These are phyloP conservation scores for Aspergillus tanneri DNA, from an alignment of 2,329 filamentous ascomycete species.

Conservation along the genomic window DNA sequence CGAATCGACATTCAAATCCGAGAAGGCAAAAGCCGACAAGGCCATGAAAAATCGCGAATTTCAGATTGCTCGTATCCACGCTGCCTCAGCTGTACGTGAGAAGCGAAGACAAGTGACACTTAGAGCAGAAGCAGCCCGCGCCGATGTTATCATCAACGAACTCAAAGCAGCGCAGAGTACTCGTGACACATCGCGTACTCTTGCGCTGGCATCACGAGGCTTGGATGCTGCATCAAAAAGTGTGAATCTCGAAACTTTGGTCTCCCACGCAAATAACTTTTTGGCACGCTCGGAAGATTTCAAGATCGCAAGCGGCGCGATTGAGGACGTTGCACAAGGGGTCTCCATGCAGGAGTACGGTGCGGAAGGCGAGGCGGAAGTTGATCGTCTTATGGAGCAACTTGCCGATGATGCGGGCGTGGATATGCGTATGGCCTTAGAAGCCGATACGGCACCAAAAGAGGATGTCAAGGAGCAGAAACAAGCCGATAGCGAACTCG, in stretches of 20 bases:
- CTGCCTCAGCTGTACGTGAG: conserved; percentile 47
- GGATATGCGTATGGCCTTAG: conserved; percentile 42
- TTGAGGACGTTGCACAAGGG: conserved; percentile 43
- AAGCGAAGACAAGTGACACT: conserved; percentile 48
- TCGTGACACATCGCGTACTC: conserved; percentile 46
- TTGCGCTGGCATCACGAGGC: conserved; percentile 46
- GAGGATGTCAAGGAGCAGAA: conserved; percentile 44
- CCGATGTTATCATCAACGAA: conserved; percentile 51
- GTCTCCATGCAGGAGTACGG: conserved; percentile 47
- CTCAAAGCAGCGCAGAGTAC: conserved; percentile 50
- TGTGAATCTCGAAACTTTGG: conserved; percentile 47
- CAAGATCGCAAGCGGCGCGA: conserved; percentile 44
- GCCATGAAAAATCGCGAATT: conserved; percentile 51
- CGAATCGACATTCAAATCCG: conserved; percentile 47
- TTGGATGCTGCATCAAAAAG: conserved; percentile 47
- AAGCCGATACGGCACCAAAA: conserved; percentile 40
- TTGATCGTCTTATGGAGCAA: conserved; percentile 46
- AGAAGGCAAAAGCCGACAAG: conserved; percentile 49
- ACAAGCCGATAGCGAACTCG: conserved; percentile 38
- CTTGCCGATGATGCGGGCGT: conserved; percentile 46
- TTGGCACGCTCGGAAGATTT: conserved; percentile 44
- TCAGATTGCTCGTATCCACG: conserved; percentile 51
- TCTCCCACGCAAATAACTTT: conserved; percentile 46
- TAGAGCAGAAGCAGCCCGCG: conserved; percentile 46
- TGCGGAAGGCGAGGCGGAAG: conserved; percentile 44